Percentiles rank a stretch among this genome's conserved stretches.
Conservation (phyloP, 176 grass and related monocot genomes). For the Rhipidocladum racemiflorum region DNA sequence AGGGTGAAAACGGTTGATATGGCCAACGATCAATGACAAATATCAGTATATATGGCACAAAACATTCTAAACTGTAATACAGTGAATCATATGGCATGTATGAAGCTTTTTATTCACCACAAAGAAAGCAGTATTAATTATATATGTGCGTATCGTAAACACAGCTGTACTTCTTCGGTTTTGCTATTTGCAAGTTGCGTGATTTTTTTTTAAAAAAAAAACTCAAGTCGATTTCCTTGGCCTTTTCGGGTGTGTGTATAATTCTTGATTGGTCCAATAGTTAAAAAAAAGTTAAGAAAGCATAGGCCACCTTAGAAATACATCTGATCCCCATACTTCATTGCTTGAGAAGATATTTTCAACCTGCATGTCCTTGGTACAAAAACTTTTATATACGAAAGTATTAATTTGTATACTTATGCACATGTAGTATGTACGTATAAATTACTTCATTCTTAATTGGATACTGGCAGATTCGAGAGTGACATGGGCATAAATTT, state of each 20-base stretch:
- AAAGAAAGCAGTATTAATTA: background rate
- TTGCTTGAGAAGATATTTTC: background rate
- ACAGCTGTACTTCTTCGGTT: background rate
- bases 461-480: slow-evolving; percentile 10
- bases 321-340: background rate
- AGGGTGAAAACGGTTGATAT: background rate
- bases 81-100: background rate
- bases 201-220: background rate
- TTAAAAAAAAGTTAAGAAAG: background rate
- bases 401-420: background rate
- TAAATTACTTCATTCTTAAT: background rate
- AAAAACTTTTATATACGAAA: background rate
- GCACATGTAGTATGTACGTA: background rate
- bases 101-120: background rate
- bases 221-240: background rate
- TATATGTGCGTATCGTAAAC: background rate
- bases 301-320: background rate
- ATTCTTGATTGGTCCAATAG: background rate
- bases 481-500: background rate
- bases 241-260: background rate
- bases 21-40: background rate
- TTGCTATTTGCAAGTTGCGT: background rate
- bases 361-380: background rate
- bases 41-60: background rate
- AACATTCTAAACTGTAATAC: background rate